These are phyloP conservation scores for Golubevia sp. DNA, from an alignment of 1,284 basidiomycete genomes.

Conservation along the genomic window DNA sequence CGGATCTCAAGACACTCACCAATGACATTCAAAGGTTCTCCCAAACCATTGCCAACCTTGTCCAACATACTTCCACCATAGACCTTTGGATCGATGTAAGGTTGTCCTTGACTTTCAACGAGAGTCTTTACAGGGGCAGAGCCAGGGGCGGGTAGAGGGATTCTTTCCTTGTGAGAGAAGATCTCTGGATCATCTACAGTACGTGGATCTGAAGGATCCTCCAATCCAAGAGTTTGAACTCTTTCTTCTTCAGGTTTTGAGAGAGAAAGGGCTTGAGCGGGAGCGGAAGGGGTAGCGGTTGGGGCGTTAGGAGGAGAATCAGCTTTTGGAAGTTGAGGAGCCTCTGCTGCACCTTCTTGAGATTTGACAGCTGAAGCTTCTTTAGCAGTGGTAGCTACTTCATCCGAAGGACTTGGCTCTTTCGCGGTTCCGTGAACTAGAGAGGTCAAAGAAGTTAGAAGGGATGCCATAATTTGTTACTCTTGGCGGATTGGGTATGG, in stretches of 20 bases:
- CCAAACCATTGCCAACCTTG: constrained; percentile 18
- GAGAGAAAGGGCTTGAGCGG: too few species aligned
- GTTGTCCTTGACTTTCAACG: constrained; percentile 19
- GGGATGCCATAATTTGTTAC: too few species aligned
- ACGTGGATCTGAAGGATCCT: constrained; percentile 24
- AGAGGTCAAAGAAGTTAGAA: too few species aligned
- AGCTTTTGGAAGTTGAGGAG: too few species aligned
- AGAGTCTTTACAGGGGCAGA: constrained; percentile 5
- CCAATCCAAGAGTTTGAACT: constrained; percentile 24
- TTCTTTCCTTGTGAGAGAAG: not conserved
- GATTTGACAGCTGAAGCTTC: too few species aligned
- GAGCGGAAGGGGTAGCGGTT: too few species aligned
- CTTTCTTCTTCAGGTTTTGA: constrained; percentile 7
- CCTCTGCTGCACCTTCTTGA: too few species aligned
- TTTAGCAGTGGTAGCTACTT: too few species aligned
- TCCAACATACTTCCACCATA: constrained; percentile 38
- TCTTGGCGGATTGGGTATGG: too few species aligned
- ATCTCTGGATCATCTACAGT: constrained; percentile 22
- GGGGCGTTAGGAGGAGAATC: too few species aligned
- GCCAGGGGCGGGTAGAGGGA: not conserved
- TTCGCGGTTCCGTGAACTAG: too few species aligned
- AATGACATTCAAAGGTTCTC: constrained; percentile 22
- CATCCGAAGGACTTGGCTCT: too few species aligned
- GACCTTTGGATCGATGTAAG: constrained; percentile 30
- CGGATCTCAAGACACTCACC: not conserved